Conservation (phyloP, 306 rosid species). For the Cajanus cajan region DNA sequence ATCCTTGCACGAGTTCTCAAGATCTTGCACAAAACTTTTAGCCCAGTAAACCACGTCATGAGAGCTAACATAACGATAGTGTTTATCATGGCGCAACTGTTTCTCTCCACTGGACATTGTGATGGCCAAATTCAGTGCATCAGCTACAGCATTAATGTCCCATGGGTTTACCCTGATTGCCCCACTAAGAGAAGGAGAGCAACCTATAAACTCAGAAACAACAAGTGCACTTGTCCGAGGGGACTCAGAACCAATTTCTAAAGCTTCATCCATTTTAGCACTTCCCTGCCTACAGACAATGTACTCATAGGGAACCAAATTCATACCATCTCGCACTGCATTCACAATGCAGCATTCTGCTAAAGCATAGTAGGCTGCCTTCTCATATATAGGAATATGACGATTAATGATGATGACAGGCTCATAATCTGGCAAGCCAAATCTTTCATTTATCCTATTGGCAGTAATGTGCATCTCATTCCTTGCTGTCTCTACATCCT, state of each 20-base stretch:
- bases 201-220: constrained; percentile 75
- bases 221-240: constrained; percentile 64
- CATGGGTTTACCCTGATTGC: constrained; percentile 79
- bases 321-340: constrained; percentile 87
- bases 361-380: constrained; percentile 57
- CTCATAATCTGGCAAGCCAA: constrained; percentile 56
- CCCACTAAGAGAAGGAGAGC: constrained; percentile 35
- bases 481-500: constrained; percentile 57
- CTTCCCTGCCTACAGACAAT: constrained; percentile 67
- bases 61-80: constrained; percentile 56
- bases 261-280: constrained; percentile 45
- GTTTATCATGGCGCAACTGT: constrained; percentile 62
- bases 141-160: constrained; percentile 64
- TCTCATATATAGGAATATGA: constrained; percentile 50
- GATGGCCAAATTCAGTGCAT: constrained; percentile 59
- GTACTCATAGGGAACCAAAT: constrained; percentile 63
- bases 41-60: constrained; percentile 74
- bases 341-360: constrained; percentile 77
- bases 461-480: constrained; percentile 49
- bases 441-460: constrained; percentile 49
- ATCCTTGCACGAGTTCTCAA: constrained; percentile 58
- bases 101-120: constrained; percentile 52
- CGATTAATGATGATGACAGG: constrained; percentile 61
- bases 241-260: constrained; percentile 30
- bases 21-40: constrained; percentile 56